These are phyloP conservation scores for Bruguiera hainesii DNA, from an alignment of 441 rosid genomes.

Conservation along the genomic window DNA sequence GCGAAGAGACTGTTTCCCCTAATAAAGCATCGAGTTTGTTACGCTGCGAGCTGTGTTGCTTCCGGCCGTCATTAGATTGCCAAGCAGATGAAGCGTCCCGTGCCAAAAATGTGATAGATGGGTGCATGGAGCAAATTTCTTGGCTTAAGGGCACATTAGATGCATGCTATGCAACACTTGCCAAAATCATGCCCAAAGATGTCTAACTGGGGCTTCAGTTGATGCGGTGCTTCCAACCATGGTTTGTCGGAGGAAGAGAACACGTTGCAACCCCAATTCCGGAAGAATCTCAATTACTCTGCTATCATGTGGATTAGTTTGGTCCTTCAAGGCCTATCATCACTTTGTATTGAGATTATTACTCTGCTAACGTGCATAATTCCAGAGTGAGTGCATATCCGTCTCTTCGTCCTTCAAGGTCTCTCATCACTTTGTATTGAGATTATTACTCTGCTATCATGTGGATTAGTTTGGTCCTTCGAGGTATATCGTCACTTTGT, in stretches of 20 bases:
- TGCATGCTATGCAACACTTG: constrained; percentile 62
- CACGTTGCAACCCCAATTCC: constrained; percentile 19
- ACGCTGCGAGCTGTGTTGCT: constrained; percentile 57
- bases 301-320: too few species aligned
- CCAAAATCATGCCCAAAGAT: constrained; percentile 52
- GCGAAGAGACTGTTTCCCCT: constrained; percentile 14
- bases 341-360: too few species aligned
- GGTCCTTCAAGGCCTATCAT: too few species aligned
- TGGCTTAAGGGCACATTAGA: constrained; percentile 67
- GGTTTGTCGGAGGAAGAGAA: constrained; percentile 18
- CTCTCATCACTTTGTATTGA: too few species aligned
- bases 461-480: too few species aligned
- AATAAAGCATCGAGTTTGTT: constrained; percentile 10
- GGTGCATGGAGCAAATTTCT: constrained; percentile 79
- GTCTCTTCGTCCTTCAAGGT: too few species aligned
- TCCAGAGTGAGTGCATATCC: too few species aligned
- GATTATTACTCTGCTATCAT: too few species aligned
- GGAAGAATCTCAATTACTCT: too few species aligned
- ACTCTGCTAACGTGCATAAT: too few species aligned
- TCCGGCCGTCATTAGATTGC: constrained; percentile 57
- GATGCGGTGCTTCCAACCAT: constrained; percentile 42
- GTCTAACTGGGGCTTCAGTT: constrained; percentile 44
- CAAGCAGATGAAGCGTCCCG: constrained; percentile 76
- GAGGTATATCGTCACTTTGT: too few species aligned
- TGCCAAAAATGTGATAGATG: constrained; percentile 61